phyloP scores from a whole-genome alignment of 495 filamentous ascomycete genomes.

The Aspergillus heteromorphus region DNA sequence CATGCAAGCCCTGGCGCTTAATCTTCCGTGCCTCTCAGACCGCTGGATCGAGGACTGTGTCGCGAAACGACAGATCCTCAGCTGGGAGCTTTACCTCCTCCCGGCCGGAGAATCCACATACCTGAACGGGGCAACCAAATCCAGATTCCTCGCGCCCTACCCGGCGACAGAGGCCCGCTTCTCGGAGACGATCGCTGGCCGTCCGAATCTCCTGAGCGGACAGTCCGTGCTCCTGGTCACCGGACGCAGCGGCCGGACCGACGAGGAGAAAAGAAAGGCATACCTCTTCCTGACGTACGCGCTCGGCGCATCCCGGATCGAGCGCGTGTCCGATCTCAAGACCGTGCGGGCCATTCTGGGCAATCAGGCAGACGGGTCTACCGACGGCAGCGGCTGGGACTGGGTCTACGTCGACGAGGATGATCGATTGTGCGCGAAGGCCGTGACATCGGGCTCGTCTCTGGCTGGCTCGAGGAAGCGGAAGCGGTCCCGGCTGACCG shows the following conservation, averaged over 20 bases:
- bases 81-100: slow-evolving; percentile 78
- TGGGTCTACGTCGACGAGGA: slow-evolving; percentile 74
- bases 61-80: slow-evolving; percentile 50
- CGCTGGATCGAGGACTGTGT: slow-evolving; percentile 79
- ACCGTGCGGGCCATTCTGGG: slow-evolving; percentile 53
- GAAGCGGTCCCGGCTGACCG: slow-evolving; percentile 48
- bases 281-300: slow-evolving; percentile 73
- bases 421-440: slow-evolving; percentile 43
- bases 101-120: slow-evolving; percentile 76
- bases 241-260: slow-evolving; percentile 56
- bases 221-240: slow-evolving; percentile 71
- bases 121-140: slow-evolving; percentile 72
- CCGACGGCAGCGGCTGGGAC: slow-evolving; percentile 51
- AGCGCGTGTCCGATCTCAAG: slow-evolving; percentile 57
- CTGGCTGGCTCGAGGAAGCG: slow-evolving; percentile 38
- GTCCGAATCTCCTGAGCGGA: slow-evolving; percentile 58
- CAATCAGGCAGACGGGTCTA: slow-evolving; percentile 32
- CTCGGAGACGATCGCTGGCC: slow-evolving; percentile 45
- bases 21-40: slow-evolving; percentile 73
- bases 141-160: slow-evolving; percentile 58
- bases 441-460: slow-evolving; percentile 34
- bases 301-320: slow-evolving; percentile 64
- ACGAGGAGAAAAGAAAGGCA: slow-evolving; percentile 51
- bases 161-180: slow-evolving; percentile 54
- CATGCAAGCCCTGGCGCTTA: slow-evolving; percentile 89